phyloP scores from a whole-genome alignment of 1,139 yeast species.

The Debaryomyces fabryi region DNA sequence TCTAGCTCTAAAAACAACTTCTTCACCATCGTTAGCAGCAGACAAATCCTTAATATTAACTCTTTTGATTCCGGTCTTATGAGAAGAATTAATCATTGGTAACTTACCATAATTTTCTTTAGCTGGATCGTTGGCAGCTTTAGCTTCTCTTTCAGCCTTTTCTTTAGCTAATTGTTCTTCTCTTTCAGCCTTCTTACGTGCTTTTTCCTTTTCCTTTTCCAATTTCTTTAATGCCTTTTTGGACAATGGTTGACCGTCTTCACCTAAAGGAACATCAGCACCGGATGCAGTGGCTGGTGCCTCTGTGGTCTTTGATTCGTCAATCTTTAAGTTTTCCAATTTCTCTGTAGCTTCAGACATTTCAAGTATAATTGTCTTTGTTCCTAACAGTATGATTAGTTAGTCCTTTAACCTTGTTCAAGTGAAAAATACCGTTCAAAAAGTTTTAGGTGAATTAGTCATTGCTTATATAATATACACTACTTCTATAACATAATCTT shows the following conservation, averaged over 20 bases:
- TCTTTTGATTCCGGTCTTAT: constrained; percentile 64
- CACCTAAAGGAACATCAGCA: constrained; percentile 53
- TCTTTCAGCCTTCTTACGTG: constrained; percentile 87
- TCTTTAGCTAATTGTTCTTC: constrained; percentile 88
- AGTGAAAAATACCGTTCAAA: constrained; percentile 1
- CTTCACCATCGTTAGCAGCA: constrained; percentile 71
- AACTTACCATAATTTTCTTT: constrained; percentile 86
- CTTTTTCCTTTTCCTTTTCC: constrained; percentile 92
- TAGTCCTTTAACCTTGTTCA: neutral
- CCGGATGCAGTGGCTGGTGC: constrained; percentile 32
- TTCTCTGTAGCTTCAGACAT: constrained; percentile 41
- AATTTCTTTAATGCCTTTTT: constrained; percentile 94
- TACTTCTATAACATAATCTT: neutral
- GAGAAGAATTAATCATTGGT: constrained; percentile 81
- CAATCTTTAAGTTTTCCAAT: constrained; percentile 37
- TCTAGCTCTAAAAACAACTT: constrained; percentile 88
- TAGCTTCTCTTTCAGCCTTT: constrained; percentile 78
- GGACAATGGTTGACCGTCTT: constrained; percentile 93
- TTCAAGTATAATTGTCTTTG: neutral
- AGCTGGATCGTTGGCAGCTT: constrained; percentile 76
- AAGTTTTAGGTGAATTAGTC: constrained; percentile 2
- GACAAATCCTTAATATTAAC: constrained; percentile 57
- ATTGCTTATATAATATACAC: constrained; percentile 4
- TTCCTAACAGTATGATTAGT: neutral
- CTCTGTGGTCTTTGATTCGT: constrained; percentile 21